A percentile compares a stretch with the other conserved stretches of the same genome.
Conservation (phyloP, 2,329 filamentous ascomycete species). For the Ophiostoma ips region DNA sequence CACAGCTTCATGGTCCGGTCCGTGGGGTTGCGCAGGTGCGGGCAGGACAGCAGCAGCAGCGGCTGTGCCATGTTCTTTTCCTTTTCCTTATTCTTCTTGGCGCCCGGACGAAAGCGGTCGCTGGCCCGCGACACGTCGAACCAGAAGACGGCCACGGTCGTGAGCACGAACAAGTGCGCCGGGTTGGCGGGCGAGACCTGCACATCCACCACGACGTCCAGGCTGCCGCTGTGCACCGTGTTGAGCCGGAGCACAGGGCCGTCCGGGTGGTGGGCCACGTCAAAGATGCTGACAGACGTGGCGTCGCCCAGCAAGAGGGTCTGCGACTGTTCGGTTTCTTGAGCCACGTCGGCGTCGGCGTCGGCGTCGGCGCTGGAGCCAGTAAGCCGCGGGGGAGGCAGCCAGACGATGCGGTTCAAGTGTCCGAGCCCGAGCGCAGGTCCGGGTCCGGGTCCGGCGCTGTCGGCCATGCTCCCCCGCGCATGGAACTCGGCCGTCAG, state of each 20-base stretch:
- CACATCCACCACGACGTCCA: conserved; percentile 40
- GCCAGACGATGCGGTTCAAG: conserved; percentile 9
- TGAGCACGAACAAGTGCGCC: conserved; percentile 45
- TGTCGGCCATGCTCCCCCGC: conserved; percentile 26
- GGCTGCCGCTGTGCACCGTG: conserved; percentile 17
- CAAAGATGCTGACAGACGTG: conserved; percentile 18
- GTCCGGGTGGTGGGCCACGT: conserved; percentile 12
- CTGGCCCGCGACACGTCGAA: conserved; percentile 23
- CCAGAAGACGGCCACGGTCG: conserved; percentile 35
- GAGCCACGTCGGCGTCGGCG: too few relatives aligned
- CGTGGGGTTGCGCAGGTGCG: conserved; percentile 27
- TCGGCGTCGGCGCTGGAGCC: too few relatives aligned
- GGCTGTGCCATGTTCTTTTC: conserved; percentile 14
- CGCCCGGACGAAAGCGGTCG: not conserved
- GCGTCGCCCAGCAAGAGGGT: conserved; percentile 19
- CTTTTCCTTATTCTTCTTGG: not conserved
- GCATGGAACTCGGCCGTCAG: conserved; percentile 18
- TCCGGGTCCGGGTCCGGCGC: not conserved
- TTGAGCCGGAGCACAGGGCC: conserved; percentile 10
- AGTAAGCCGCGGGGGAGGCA: too few relatives aligned
- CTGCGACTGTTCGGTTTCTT: not conserved
- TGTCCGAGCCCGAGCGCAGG: conserved; percentile 3
- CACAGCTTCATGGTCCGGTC: conserved; percentile 27
- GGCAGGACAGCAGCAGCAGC: conserved; percentile 27
- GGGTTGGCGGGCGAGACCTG: conserved; percentile 31